phyloP scores from a whole-genome alignment of 225 moss, liverwort and hornwort genomes.

The Anthoceros angustus region DNA sequence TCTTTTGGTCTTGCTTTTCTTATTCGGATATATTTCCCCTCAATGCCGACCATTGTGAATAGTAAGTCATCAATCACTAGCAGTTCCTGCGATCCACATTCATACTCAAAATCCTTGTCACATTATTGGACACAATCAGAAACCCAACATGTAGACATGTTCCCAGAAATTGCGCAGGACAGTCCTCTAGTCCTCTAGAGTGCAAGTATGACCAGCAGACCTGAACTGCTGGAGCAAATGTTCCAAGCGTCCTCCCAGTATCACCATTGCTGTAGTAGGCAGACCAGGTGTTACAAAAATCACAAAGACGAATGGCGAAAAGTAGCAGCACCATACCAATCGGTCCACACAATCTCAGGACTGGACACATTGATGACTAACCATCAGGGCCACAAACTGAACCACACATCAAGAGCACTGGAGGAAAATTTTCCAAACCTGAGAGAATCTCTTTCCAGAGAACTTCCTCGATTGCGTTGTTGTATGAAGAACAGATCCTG shows the following conservation, averaged over 20 bases:
- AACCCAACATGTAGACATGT: too few relatives aligned
- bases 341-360: background rate
- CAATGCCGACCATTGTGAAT: conserved; percentile 95
- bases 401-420: background rate
- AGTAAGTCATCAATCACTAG: conserved; percentile 76
- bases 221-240: conserved; percentile 71
- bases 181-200: background rate
- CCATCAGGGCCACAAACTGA: background rate
- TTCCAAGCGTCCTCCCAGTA: conserved; percentile 46
- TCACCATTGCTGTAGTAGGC: conserved; percentile 47
- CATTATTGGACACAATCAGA: too few relatives aligned
- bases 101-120: too few relatives aligned
- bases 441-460: conserved; percentile 18
- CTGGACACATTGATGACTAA: background rate
- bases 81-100: conserved; percentile 46
- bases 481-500: background rate
- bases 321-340: background rate
- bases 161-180: too few relatives aligned
- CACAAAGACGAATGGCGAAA: background rate
- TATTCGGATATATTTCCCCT: conserved; percentile 80
- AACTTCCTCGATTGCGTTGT: conserved; percentile 10
- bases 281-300: conserved; percentile 6
- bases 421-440: conserved; percentile 4
- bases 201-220: conserved; percentile 18
- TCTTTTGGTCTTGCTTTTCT: conserved; percentile 76